A percentile compares a stretch with the other conserved stretches of the same genome.
Evolutionary conservation across 2,329 filamentous ascomycete genomes (phyloP).

Genomic region (Fusarium nygamai): DNA sequence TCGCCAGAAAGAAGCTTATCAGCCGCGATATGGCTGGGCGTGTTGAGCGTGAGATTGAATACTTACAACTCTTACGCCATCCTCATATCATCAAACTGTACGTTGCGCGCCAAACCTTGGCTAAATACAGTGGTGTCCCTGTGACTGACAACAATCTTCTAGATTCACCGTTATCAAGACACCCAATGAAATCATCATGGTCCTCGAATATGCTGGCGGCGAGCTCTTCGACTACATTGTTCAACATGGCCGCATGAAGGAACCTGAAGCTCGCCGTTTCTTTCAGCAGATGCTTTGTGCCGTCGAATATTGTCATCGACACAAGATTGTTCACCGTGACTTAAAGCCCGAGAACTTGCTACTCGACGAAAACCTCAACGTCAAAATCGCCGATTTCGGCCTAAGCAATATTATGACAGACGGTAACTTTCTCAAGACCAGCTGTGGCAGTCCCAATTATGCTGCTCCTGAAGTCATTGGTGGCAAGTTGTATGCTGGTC

Average conservation of each 20-base stretch:
- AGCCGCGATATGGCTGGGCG: constrained; percentile 97
- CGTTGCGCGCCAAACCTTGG: constrained; percentile 44
- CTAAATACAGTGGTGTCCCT: neutral
- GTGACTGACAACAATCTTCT: constrained; percentile 7
- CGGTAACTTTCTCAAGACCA: constrained; percentile 98
- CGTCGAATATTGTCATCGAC: constrained; percentile 97
- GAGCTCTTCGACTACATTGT: constrained; percentile 99
- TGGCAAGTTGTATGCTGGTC: constrained; percentile 95
- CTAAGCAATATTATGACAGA: constrained; percentile 99
- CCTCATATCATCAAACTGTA: constrained; percentile 99
- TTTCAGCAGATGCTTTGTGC: constrained; percentile 99
- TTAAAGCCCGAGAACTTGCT: constrained; percentile 97
- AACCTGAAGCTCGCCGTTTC: constrained; percentile 93
- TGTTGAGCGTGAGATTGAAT: constrained; percentile 98
- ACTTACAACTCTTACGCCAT: constrained; percentile 92
- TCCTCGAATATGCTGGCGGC: constrained; percentile 94
- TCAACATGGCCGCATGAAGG: constrained; percentile 88
- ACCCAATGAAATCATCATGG: constrained; percentile 95
- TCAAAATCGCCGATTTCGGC: constrained; percentile 99
- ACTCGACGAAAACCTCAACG: constrained; percentile 93
- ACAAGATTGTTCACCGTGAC: constrained; percentile 98
- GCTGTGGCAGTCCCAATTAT: constrained; percentile 97
- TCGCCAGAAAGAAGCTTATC: constrained; percentile 93
- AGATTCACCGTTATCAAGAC: constrained; percentile 98
- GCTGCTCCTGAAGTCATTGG: constrained; percentile 98